Conservation (phyloP, 257 asterid species). For the Nicotiana knightiana region DNA sequence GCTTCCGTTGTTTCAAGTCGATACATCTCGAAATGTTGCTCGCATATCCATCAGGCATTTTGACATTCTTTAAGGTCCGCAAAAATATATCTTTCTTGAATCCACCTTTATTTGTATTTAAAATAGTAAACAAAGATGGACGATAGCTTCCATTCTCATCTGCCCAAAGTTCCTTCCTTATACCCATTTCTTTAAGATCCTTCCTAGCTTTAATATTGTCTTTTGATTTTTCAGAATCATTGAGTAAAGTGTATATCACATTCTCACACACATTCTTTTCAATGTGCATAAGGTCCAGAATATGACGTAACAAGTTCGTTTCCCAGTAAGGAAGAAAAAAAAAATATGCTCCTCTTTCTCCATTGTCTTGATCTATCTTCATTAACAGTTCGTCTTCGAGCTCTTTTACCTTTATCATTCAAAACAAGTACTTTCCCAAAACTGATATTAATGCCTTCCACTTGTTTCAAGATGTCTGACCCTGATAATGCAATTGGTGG, state of each 20-base stretch:
- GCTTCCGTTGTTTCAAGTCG: too few species aligned
- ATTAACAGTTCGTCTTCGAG: too few species aligned
- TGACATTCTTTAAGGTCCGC: background rate
- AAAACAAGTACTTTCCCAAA: background rate
- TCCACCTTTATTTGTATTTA: background rate
- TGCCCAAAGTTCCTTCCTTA: too few species aligned
- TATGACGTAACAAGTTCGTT: background rate
- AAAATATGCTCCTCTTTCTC: background rate
- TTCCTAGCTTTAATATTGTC: too few species aligned
- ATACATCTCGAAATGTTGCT: background rate
- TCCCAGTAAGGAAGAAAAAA: background rate
- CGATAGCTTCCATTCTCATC: background rate
- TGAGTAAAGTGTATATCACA: background rate
- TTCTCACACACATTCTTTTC: background rate
- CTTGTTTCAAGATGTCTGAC: background rate
- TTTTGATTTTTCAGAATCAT: background rate
- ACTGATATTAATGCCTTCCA: background rate
- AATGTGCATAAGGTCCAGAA: background rate
- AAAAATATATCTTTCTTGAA: background rate
- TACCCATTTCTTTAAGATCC: too few species aligned
- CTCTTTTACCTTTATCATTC: too few species aligned
- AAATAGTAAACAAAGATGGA: background rate
- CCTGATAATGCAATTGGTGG: background rate
- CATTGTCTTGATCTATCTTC: background rate
- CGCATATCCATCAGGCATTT: background rate